phyloP scores from a whole-genome alignment of 2,329 filamentous ascomycete genomes.

The Nemania serpens region DNA sequence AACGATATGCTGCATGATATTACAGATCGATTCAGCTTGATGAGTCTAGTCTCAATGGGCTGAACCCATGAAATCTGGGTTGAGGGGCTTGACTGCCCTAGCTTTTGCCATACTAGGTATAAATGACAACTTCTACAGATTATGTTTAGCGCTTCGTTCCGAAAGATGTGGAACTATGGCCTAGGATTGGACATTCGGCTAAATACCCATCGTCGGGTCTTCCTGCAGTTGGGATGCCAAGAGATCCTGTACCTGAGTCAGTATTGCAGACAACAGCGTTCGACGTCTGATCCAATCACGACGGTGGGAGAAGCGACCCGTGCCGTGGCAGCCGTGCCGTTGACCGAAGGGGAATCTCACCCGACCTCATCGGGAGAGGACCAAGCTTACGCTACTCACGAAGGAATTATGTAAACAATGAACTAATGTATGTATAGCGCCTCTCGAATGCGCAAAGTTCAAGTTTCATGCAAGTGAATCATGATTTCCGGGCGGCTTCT shows the following conservation, averaged over 20 bases:
- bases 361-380: slow-evolving; percentile 9
- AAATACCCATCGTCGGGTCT: slow-evolving; percentile 9
- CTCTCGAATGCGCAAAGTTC: neutral
- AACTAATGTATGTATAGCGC: neutral
- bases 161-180: neutral
- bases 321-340: slow-evolving; percentile 13
- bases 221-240: slow-evolving; percentile 5
- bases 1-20: no score
- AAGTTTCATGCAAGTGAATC: slow-evolving; percentile 21
- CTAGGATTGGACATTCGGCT: slow-evolving; percentile 15
- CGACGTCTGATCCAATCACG: slow-evolving; percentile 7
- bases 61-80: slow-evolving; percentile 6
- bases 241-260: slow-evolving; percentile 26
- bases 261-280: slow-evolving; percentile 14
- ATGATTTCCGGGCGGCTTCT: neutral
- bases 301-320: neutral
- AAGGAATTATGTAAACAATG: neutral
- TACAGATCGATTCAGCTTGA: neutral
- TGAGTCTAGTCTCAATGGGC: neutral
- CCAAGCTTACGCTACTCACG: slow-evolving; percentile 1
- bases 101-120: slow-evolving; percentile 10
- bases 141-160: neutral
- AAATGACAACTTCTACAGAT: slow-evolving; percentile 17
- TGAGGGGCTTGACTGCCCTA: neutral
- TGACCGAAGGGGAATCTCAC: slow-evolving; percentile 11